Percentiles rank a stretch among this genome's conserved stretches.
Conservation (phyloP, 2,329 filamentous ascomycete genomes). For the Pseudogymnoascus sp. region DNA sequence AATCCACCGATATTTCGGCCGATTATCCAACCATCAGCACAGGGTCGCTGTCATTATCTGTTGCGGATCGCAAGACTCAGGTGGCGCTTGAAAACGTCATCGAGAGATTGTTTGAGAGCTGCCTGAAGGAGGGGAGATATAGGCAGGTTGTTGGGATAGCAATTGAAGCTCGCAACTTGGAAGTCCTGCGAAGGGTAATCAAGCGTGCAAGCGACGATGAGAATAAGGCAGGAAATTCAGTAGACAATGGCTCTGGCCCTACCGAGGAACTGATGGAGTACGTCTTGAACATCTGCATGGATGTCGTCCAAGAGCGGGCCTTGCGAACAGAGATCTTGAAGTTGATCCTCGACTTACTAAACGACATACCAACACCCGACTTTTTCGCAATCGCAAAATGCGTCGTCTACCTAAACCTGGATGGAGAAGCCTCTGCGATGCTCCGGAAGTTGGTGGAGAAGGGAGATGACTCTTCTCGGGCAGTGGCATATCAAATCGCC, state of each 20-base stretch:
- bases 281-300: slow-evolving; percentile 91
- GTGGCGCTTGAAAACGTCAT: slow-evolving; percentile 75
- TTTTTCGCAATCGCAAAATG: slow-evolving; percentile 98
- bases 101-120: slow-evolving; percentile 83
- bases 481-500: slow-evolving; percentile 91
- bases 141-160: slow-evolving; percentile 95
- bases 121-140: slow-evolving; percentile 77
- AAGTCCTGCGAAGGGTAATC: slow-evolving; percentile 79
- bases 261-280: slow-evolving; percentile 97
- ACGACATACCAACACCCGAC: slow-evolving; percentile 83
- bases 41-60: slow-evolving; percentile 25
- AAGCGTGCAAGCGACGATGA: slow-evolving; percentile 82
- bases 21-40: slow-evolving; percentile 38
- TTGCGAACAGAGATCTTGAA: slow-evolving; percentile 78
- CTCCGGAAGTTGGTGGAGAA: slow-evolving; percentile 71
- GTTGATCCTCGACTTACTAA: slow-evolving; percentile 89
- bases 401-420: slow-evolving; percentile 88
- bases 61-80: slow-evolving; percentile 61
- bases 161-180: slow-evolving; percentile 85
- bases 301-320: slow-evolving; percentile 86
- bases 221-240: slow-evolving; percentile 54
- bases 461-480: slow-evolving; percentile 67
- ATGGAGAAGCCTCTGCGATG: slow-evolving; percentile 82
- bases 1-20: slow-evolving; percentile 52
- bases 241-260: slow-evolving; percentile 46